Conservation (phyloP, 768 basidiomycete genomes). For the Calvatia gigantea region DNA sequence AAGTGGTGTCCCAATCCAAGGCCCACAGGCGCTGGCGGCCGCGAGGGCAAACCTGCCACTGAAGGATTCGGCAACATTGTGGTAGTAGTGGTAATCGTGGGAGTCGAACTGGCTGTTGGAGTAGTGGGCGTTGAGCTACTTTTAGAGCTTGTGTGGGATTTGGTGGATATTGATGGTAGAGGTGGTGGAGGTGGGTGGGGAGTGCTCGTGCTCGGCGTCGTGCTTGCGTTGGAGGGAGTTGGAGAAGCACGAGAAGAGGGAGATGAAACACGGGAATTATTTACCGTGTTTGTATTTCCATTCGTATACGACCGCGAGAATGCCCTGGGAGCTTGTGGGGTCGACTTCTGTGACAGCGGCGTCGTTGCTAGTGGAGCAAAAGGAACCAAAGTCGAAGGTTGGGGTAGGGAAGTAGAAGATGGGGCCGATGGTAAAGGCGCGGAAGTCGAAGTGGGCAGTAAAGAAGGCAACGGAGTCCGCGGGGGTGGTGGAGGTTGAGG, state of each 20-base stretch:
- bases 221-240: neutral
- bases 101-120: too few relatives aligned
- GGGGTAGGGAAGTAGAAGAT: neutral
- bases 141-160: too few relatives aligned
- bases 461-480: neutral
- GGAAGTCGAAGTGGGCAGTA: neutral
- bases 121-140: too few relatives aligned
- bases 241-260: neutral
- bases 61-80: neutral
- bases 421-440: neutral
- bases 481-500: conserved; percentile 6
- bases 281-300: neutral
- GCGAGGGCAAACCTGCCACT: neutral
- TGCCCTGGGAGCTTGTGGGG: neutral
- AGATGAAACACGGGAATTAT: too few relatives aligned
- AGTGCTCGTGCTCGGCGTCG: neutral
- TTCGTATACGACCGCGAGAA: neutral
- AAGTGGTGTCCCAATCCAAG: neutral
- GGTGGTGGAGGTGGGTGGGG: neutral
- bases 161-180: too few relatives aligned
- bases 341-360: neutral
- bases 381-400: too few relatives aligned
- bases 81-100: neutral
- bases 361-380: too few relatives aligned
- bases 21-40: neutral